phyloP scores from a whole-genome alignment of 2,329 filamentous ascomycete species.

The Fusarium irregulare region DNA sequence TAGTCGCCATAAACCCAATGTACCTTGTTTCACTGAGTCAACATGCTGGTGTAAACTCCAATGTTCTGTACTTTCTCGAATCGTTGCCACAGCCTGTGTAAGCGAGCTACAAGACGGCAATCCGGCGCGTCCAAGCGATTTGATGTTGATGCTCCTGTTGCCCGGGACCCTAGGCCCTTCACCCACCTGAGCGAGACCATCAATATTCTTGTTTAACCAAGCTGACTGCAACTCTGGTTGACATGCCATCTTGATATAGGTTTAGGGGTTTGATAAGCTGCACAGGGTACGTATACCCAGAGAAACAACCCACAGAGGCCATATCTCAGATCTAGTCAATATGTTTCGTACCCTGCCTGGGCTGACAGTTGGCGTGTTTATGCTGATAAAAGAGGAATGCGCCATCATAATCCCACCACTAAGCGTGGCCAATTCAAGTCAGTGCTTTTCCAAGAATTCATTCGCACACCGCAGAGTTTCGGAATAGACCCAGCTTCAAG shows the following conservation, averaged over 20 bases:
- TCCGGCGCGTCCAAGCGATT: conserved; percentile 13
- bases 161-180: not conserved
- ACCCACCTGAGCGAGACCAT: not conserved
- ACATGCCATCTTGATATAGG: conserved; percentile 5
- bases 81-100: not conserved
- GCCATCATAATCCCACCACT: conserved; percentile 31
- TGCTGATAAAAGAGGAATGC: not conserved
- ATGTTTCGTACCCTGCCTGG: conserved; percentile 12
- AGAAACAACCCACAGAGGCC: not conserved
- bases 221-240: not conserved
- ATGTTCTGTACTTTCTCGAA: not conserved
- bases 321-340: not conserved
- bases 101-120: not conserved
- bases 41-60: not conserved
- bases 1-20: not conserved
- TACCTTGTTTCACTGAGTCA: not conserved
- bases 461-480: not conserved
- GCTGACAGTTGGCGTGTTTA: conserved; percentile 15
- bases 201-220: conserved; percentile 10
- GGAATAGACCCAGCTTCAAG: conserved; percentile 4
- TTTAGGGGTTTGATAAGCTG: not conserved
- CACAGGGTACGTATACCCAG: not conserved
- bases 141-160: conserved; percentile 7
- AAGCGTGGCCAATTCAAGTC: conserved; percentile 4
- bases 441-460: conserved; percentile 1